phyloP scores from a whole-genome alignment of 371 early-diverging fungal genomes.

The Conidiobolus incongruus region DNA sequence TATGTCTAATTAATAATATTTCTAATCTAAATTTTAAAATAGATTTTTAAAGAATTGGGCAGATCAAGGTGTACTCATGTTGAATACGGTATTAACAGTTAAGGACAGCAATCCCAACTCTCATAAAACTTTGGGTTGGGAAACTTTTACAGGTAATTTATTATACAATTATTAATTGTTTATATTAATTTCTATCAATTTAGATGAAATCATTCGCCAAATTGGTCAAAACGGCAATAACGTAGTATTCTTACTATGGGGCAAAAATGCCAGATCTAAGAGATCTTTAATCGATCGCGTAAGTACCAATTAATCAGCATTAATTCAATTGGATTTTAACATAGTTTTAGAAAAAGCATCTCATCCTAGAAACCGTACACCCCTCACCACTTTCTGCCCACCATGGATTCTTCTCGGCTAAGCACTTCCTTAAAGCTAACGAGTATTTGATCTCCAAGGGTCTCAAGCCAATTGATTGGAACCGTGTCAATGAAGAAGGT shows the following conservation, averaged over 20 bases:
- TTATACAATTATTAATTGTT: background rate
- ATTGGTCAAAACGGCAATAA: constrained; percentile 32
- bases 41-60: constrained; percentile 64
- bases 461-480: constrained; percentile 50
- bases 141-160: constrained; percentile 62
- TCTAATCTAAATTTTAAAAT: constrained; percentile 5
- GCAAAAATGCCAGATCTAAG: constrained; percentile 67
- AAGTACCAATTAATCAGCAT: constrained; percentile 9
- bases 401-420: constrained; percentile 72
- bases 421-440: constrained; percentile 87
- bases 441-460: constrained; percentile 52
- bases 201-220: constrained; percentile 52
- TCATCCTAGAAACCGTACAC: constrained; percentile 74
- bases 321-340: too few relatives aligned
- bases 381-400: constrained; percentile 88
- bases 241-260: constrained; percentile 97
- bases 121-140: constrained; percentile 84
- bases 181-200: background rate
- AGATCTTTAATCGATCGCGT: constrained; percentile 29
- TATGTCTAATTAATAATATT: background rate
- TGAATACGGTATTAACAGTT: constrained; percentile 90
- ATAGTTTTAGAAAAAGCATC: constrained; percentile 33
- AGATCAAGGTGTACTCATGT: constrained; percentile 81
- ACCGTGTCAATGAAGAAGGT: constrained; percentile 6
- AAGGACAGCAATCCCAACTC: constrained; percentile 60